Percentiles rank a stretch among this genome's conserved stretches.
Conservation (phyloP, 371 early-diverging fungal species). For the Sporodiniella umbellata region DNA sequence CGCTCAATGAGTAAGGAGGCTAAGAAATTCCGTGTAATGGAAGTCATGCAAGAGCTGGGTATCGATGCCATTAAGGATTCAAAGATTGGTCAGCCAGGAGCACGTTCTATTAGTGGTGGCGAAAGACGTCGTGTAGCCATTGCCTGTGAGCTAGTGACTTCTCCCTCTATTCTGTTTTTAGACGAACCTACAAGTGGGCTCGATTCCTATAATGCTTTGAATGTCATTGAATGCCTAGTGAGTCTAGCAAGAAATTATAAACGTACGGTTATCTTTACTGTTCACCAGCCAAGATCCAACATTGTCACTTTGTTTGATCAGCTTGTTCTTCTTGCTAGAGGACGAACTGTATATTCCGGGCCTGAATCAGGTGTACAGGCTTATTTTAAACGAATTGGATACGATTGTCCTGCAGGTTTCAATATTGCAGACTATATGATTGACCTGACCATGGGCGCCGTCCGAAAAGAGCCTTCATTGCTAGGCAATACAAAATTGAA, state of each 20-base stretch:
- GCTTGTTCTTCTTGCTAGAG: constrained; percentile 82
- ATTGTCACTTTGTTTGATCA: constrained; percentile 90
- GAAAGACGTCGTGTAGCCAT: constrained; percentile 84
- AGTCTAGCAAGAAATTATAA: constrained; percentile 77
- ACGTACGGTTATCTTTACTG: constrained; percentile 89
- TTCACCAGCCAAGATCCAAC: constrained; percentile 95
- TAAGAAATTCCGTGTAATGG: constrained; percentile 61
- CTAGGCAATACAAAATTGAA: neutral
- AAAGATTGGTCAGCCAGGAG: constrained; percentile 72
- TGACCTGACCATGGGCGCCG: constrained; percentile 70
- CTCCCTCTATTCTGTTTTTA: constrained; percentile 86
- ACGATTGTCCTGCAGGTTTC: constrained; percentile 84
- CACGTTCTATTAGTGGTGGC: constrained; percentile 83
- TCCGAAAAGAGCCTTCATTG: constrained; percentile 22
- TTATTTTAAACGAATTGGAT: constrained; percentile 70
- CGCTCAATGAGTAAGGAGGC: constrained; percentile 56
- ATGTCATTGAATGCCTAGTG: constrained; percentile 84
- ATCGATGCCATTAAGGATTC: constrained; percentile 77
- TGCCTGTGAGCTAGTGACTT: constrained; percentile 85
- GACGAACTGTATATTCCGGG: constrained; percentile 82
- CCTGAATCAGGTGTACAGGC: constrained; percentile 42
- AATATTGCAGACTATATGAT: constrained; percentile 92
- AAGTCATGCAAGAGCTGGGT: constrained; percentile 75
- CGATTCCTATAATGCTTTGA: constrained; percentile 90
- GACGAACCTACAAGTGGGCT: constrained; percentile 95